phyloP scores from a whole-genome alignment of 176 grass and related monocot genomes.

The Thinopyrum elongatum region DNA sequence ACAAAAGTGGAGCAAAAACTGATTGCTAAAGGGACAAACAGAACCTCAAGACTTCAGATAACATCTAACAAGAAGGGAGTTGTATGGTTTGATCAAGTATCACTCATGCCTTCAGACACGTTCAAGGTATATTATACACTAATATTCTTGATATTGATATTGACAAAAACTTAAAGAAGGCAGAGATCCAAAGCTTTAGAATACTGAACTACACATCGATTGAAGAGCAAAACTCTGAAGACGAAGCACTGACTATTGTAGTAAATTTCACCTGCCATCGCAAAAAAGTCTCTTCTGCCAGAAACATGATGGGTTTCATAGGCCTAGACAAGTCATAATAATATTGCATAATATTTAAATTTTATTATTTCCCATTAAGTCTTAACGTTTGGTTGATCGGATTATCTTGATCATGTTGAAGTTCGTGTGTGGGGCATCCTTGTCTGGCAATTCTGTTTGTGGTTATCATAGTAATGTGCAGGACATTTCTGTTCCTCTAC shows the following conservation, averaged over 20 bases:
- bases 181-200: background rate
- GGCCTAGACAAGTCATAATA: background rate
- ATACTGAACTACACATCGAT: background rate
- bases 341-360: background rate
- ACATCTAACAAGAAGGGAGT: constrained; percentile 46
- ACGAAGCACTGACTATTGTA: constrained; percentile 20
- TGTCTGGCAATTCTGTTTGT: background rate
- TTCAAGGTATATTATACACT: constrained; percentile 40
- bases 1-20: constrained; percentile 47
- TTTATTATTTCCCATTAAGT: background rate
- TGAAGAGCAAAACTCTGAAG: constrained; percentile 37
- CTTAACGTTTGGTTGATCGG: background rate
- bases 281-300: constrained; percentile 40
- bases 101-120: constrained; percentile 59
- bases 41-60: constrained; percentile 49
- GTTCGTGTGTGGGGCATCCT: background rate
- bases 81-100: constrained; percentile 68
- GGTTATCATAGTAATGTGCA: background rate
- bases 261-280: constrained; percentile 39
- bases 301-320: constrained; percentile 39
- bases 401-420: constrained; percentile 8
- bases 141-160: background rate
- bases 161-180: background rate
- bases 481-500: background rate
- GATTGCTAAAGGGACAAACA: constrained; percentile 38